Evolutionary conservation across 495 filamentous ascomycete species (phyloP), one percentile per base, ranked within the genome.

Genomic region (Xylaria castorea): DNA sequence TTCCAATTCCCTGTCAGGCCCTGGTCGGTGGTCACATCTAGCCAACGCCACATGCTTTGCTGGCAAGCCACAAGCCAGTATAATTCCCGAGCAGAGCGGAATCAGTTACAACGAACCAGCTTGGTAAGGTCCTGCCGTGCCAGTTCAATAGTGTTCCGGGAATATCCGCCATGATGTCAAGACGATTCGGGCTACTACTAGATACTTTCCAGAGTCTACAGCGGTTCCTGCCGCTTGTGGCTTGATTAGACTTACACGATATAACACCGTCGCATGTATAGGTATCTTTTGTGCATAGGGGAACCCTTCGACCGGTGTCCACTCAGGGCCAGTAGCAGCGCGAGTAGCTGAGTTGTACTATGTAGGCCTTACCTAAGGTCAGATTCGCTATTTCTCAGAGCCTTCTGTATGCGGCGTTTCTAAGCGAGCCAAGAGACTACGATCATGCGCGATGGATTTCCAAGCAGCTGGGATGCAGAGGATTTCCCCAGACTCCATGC

Each of bases 31-130:
- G 66, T 53, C 25, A 0, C 32, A 14, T 27, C 65, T 30, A 38
- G 46, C 65, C 44, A 53, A 6, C 65, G 65, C 65, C 65, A 67
- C 64, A 9, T 25, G n/a, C 38, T 55, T 70, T 53, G 48, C 36
- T 68, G 66, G 66, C 50, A 68, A 55, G 48, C 34, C 66, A 57
- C 50, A 6, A 53, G 53, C 16, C 2, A 53, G 38, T 38, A 27
- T 30, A 50, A 36, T 25, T 38, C 61, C 34, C 61, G n/a, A 64
- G 38, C 61, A 64, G 40, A 25, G 1, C 34, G 5, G 40, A 62
- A 40, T 34, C 22, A 65, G 12, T 65, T 27, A 38, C 57, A 63
- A 27, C 36, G 11, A 22, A 44, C 22, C 18, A 63, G 14, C 18
- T 38, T 25, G 1, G 32, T 5, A n/a, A n/a, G n/a, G n/a, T 22